These are phyloP conservation scores for Kodamaea fungicola DNA, from an alignment of 1,139 yeast species.

Conservation along the genomic window DNA sequence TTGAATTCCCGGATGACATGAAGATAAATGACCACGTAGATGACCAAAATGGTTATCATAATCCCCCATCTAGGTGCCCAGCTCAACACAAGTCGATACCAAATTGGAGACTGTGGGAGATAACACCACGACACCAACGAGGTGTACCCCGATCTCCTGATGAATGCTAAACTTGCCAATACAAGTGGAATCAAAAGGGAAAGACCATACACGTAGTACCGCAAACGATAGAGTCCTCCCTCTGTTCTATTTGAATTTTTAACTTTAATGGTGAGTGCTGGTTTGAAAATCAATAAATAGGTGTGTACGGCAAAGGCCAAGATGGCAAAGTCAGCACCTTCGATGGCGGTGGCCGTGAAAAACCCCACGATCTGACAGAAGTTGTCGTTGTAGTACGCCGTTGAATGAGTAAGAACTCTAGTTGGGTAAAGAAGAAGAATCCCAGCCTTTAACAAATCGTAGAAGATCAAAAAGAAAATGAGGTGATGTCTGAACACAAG, in stretches of 20 bases:
- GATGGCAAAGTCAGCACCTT: conserved; percentile 86
- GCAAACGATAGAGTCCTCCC: conserved; percentile 69
- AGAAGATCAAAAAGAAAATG: conserved; percentile 61
- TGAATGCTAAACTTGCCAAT: conserved; percentile 73
- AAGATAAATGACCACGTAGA: conserved; percentile 69
- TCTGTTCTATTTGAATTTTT: conserved; percentile 47
- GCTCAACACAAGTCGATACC: conserved; percentile 72
- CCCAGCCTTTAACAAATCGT: conserved; percentile 73
- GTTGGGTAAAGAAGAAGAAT: conserved; percentile 71
- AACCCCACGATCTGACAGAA: conserved; percentile 80
- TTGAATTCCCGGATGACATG: conserved; percentile 66
- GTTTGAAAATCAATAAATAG: conserved; percentile 67
- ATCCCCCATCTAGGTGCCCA: conserved; percentile 83
- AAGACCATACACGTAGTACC: conserved; percentile 57
- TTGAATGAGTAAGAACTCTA: conserved; percentile 46
- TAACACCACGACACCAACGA: conserved; percentile 79
- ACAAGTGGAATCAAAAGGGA: conserved; percentile 62
- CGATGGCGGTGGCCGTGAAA: conserved; percentile 77
- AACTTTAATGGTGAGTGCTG: conserved; percentile 46
- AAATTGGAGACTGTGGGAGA: conserved; percentile 66
- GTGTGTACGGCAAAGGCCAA: conserved; percentile 82
- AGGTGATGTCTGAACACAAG: conserved; percentile 70
- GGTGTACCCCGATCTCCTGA: conserved; percentile 50
- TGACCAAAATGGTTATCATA: conserved; percentile 56
- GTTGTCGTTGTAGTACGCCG: conserved; percentile 49